Evolutionary conservation across 208 protist genomes (phyloP).

Genomic region (Acanthamoeba castellanii): DNA sequence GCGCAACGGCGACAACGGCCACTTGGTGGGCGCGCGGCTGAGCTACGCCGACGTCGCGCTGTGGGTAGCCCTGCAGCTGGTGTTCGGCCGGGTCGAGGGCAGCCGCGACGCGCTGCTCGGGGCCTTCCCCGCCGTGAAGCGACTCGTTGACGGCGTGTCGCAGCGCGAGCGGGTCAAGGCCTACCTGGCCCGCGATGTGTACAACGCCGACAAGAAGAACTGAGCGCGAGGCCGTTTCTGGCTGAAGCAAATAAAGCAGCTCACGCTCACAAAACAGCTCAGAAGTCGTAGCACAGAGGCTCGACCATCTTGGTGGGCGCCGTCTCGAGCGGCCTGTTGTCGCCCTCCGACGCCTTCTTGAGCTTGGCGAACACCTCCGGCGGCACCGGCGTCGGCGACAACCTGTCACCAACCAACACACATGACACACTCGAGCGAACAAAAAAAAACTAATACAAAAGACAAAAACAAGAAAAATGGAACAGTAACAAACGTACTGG

Average conservation of each 20-base stretch:
- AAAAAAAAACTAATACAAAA: not conserved
- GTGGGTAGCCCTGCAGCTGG: not conserved
- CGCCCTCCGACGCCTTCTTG: slow-evolving; percentile 53
- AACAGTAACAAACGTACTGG: slow-evolving; percentile 9
- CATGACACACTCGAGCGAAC: not conserved
- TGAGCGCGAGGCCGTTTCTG: too few species aligned
- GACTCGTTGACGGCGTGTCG: not conserved
- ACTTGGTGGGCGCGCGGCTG: slow-evolving; percentile 42
- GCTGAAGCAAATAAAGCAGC: too few species aligned
- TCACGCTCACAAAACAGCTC: not conserved
- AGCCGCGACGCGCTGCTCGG: not conserved
- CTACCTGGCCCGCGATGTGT: slow-evolving; percentile 45
- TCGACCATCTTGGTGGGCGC: slow-evolving; percentile 67
- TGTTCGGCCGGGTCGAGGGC: not conserved
- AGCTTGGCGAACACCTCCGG: slow-evolving; percentile 23
- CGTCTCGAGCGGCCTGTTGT: slow-evolving; percentile 14
- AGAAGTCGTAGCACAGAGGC: slow-evolving; percentile 20
- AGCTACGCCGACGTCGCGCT: slow-evolving; percentile 11
- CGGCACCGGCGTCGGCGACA: slow-evolving; percentile 38
- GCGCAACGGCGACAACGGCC: slow-evolving; percentile 63
- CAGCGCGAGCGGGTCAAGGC: not conserved
- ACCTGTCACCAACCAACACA: not conserved
- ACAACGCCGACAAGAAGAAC: too few species aligned
- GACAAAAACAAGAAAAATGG: not conserved
- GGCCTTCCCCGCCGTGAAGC: not conserved